Evolutionary conservation across 441 rosid species (phyloP).

Genomic region (Breynia disticha): DNA sequence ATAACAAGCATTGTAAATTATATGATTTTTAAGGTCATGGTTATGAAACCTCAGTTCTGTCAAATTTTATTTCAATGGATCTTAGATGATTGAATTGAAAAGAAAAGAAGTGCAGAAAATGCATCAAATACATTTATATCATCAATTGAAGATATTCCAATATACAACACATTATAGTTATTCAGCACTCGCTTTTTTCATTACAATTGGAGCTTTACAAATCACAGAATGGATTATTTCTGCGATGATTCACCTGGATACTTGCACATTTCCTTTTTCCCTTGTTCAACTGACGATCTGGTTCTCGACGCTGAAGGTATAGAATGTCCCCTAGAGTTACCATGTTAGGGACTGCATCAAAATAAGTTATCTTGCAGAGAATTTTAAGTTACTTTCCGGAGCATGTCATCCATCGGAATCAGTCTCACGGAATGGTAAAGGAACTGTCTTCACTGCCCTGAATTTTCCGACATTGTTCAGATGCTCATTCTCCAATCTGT

Average conservation of each 20-base stretch:
- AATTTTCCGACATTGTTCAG: conserved; percentile 78
- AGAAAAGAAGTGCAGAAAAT: neutral
- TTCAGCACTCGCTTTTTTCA: conserved; percentile 6
- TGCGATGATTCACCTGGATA: too few relatives aligned
- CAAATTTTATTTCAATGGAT: too few relatives aligned
- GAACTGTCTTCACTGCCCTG: conserved; percentile 88
- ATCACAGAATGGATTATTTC: too few relatives aligned
- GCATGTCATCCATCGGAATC: conserved; percentile 53
- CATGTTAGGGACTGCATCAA: too few relatives aligned
- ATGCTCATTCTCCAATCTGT: conserved; percentile 95
- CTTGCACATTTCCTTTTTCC: too few relatives aligned
- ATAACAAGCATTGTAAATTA: neutral
- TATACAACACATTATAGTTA: conserved; percentile 11
- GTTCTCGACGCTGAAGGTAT: too few relatives aligned
- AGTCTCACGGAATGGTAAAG: conserved; percentile 69
- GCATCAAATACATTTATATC: conserved; percentile 6
- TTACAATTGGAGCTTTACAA: neutral
- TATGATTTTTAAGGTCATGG: neutral
- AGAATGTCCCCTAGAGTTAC: too few relatives aligned
- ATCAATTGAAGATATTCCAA: conserved; percentile 10
- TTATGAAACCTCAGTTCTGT: too few relatives aligned
- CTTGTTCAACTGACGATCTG: too few relatives aligned
- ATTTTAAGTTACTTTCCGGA: neutral
- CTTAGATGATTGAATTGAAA: neutral
- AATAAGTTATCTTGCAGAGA: too few relatives aligned